phyloP scores from a whole-genome alignment of 1,284 basidiomycete genomes.

The Apiotrichum brassicae region DNA sequence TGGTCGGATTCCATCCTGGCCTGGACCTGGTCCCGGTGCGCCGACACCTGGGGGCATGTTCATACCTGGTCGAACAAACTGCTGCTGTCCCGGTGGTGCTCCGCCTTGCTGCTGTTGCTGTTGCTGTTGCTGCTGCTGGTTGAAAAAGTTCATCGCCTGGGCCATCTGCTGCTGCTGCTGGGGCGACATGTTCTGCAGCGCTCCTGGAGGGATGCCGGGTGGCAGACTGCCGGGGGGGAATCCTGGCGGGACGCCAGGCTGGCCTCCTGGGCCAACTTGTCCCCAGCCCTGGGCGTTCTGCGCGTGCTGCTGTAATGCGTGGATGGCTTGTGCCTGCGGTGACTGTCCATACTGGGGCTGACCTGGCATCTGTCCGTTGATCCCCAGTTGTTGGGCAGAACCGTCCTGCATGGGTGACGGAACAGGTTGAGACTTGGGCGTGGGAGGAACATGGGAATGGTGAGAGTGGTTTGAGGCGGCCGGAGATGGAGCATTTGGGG shows the following conservation, averaged over 20 bases:
- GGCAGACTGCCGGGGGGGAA: conserved; percentile 14
- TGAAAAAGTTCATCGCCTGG: conserved; percentile 27
- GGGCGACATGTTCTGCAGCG: conserved; percentile 18
- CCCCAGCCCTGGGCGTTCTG: conserved; percentile 17
- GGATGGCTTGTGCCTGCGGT: conserved; percentile 19
- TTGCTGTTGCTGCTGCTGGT: conserved; percentile 25
- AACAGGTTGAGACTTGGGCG: conserved; percentile 2
- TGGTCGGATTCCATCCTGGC: neutral
- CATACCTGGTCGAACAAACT: conserved; percentile 7
- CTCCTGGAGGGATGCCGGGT: conserved; percentile 6
- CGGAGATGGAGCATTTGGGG: conserved; percentile 25
- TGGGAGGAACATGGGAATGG: conserved; percentile 10
- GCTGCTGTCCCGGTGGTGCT: conserved; percentile 1
- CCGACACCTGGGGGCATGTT: conserved; percentile 6
- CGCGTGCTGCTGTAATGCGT: conserved; percentile 21
- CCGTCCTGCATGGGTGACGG: conserved; percentile 4
- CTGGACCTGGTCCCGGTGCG: too few species aligned
- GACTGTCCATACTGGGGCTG: conserved; percentile 3
- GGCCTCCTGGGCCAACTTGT: neutral
- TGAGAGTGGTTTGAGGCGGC: conserved; percentile 31
- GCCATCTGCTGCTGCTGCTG: conserved; percentile 35
- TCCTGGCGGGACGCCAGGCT: neutral
- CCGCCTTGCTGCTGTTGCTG: conserved; percentile 3
- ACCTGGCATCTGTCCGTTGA: conserved; percentile 11
- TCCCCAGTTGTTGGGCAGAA: neutral